These are phyloP conservation scores for Candida maltosa DNA, from an alignment of 805 yeast genomes.

Conservation along the genomic window DNA sequence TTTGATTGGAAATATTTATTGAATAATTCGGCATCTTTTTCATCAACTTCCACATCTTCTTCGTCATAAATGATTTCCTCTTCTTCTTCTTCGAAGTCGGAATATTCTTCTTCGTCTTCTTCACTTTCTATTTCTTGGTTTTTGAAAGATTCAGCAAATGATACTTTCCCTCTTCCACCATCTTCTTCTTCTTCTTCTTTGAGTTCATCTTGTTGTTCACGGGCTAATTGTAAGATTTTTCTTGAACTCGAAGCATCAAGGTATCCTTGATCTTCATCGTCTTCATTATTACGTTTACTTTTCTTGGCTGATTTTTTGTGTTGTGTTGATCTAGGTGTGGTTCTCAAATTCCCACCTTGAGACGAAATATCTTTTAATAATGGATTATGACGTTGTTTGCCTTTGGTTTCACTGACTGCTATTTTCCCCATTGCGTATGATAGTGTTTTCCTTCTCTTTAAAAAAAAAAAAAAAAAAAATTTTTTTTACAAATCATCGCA, in stretches of 20 bases:
- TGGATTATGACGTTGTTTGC: constrained; percentile 76
- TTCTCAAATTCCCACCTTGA: constrained; percentile 66
- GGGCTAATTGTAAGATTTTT: constrained; percentile 84
- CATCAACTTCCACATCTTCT: constrained; percentile 68
- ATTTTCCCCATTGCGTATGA: constrained; percentile 68
- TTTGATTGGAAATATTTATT: constrained; percentile 61
- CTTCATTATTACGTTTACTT: constrained; percentile 28
- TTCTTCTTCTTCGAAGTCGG: constrained; percentile 55
- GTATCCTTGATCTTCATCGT: constrained; percentile 55
- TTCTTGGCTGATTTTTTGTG: constrained; percentile 20
- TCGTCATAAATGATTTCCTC: constrained; percentile 47
- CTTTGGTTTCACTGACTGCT: constrained; percentile 46
- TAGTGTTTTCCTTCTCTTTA: neutral
- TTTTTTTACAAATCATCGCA: constrained; percentile 5
- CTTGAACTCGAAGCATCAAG: constrained; percentile 82
- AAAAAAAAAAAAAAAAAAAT: too few species aligned
- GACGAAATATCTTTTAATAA: constrained; percentile 74
- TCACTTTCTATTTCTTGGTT: constrained; percentile 18
- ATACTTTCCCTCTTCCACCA: constrained; percentile 9
- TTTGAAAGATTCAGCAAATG: constrained; percentile 19
- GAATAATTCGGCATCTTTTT: constrained; percentile 80
- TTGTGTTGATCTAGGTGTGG: constrained; percentile 27
- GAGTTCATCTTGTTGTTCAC: constrained; percentile 88
- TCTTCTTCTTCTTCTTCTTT: constrained; percentile 47
- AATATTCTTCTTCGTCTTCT: constrained; percentile 50